Evolutionary conservation across 2,329 filamentous ascomycete species (phyloP).

Genomic region (Aspergillus eucalypticola): DNA sequence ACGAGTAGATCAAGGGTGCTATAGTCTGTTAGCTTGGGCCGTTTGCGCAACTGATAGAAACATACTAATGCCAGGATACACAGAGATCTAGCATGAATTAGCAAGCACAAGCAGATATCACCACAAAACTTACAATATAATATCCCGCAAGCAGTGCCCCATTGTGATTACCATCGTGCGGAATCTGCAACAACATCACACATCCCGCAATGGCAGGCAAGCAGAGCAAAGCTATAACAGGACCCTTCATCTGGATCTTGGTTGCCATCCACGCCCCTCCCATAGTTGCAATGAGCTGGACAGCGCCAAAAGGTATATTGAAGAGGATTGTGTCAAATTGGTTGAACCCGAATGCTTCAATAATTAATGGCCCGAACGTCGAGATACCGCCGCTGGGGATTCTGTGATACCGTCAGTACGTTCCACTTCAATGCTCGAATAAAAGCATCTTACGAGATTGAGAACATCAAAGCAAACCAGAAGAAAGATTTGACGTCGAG

Average conservation of each 20-base stretch:
- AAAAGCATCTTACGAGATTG: conserved; percentile 49
- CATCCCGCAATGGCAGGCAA: conserved; percentile 60
- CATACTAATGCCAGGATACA: conserved; percentile 60
- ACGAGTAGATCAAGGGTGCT: conserved; percentile 69
- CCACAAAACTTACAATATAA: conserved; percentile 45
- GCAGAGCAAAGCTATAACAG: conserved; percentile 56
- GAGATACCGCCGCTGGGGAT: conserved; percentile 61
- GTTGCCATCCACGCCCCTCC: conserved; percentile 59
- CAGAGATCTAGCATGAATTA: conserved; percentile 47
- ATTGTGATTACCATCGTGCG: conserved; percentile 49
- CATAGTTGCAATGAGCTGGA: conserved; percentile 62
- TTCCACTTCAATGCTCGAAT: neutral
- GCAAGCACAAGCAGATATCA: neutral
- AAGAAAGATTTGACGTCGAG: conserved; percentile 62
- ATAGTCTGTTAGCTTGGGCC: conserved; percentile 16
- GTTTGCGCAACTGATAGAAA: neutral
- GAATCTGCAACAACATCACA: conserved; percentile 55
- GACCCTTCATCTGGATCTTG: conserved; percentile 56
- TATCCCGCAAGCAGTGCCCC: conserved; percentile 58
- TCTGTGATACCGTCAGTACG: conserved; percentile 25
- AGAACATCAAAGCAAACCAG: conserved; percentile 56
- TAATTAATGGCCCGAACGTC: conserved; percentile 61
- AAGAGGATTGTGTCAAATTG: conserved; percentile 60
- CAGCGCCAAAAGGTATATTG: conserved; percentile 62
- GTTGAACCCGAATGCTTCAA: conserved; percentile 59